phyloP scores from a whole-genome alignment of 2,329 filamentous ascomycete genomes.

The Metarhizium sp. region DNA sequence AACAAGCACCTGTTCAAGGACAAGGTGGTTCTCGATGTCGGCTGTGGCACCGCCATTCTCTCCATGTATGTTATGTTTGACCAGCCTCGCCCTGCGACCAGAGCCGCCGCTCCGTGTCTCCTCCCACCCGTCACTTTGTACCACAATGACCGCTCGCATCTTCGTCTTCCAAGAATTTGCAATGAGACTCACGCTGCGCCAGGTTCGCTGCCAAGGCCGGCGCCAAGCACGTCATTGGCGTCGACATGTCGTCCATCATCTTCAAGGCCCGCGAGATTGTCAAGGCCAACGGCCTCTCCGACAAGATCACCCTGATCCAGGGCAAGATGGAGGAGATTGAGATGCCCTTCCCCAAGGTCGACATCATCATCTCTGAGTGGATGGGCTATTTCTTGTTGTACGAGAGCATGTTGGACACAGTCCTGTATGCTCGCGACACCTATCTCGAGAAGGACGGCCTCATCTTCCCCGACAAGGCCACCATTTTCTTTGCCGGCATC shows the following conservation, averaged over 20 bases:
- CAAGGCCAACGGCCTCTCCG: conserved; percentile 77
- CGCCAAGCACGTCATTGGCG: conserved; percentile 96
- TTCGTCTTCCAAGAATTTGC: not conserved
- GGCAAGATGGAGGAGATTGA: conserved; percentile 99
- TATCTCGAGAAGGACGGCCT: conserved; percentile 81
- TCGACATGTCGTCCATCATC: conserved; percentile 99
- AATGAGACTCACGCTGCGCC: conserved; percentile 6
- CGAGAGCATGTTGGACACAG: conserved; percentile 98
- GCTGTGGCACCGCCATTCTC: conserved; percentile 94
- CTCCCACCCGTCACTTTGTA: not conserved
- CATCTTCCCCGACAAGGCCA: conserved; percentile 98
- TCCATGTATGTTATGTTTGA: conserved; percentile 71
- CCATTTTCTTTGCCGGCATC: conserved; percentile 92
- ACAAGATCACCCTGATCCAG: conserved; percentile 96
- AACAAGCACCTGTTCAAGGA: conserved; percentile 89
- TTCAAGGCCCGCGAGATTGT: conserved; percentile 97
- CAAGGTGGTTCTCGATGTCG: conserved; percentile 85
- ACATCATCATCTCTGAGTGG: conserved; percentile 99
- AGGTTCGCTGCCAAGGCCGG: conserved; percentile 97
- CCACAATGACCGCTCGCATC: not conserved
- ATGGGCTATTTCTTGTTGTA: conserved; percentile 99
- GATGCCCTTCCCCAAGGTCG: conserved; percentile 88
- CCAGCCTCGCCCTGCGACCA: not conserved
- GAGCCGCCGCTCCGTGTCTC: no score
- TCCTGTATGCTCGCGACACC: conserved; percentile 88